Evolutionary conservation across 257 asterid genomes (phyloP).

Genomic region (Primulina tabacum): DNA sequence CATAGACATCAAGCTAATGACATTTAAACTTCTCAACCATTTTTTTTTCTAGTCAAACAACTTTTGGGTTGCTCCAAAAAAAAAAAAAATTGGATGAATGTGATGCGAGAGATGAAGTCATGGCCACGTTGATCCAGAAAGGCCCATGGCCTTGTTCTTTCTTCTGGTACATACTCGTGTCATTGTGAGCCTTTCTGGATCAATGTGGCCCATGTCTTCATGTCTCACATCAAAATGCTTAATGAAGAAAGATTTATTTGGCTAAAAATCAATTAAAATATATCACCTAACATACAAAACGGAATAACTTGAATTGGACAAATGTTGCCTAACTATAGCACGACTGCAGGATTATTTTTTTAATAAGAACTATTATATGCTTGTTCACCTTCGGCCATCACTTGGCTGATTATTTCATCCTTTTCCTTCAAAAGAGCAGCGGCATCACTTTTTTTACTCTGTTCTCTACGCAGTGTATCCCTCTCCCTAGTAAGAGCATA

Average conservation of each 20-base stretch:
- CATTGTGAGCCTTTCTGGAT: too few species aligned
- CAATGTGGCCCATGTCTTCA: too few species aligned
- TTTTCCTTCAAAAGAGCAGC: constrained; percentile 96
- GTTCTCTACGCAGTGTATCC: constrained; percentile 91
- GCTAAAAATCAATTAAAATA: neutral
- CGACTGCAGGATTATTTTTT: neutral
- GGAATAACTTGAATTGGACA: constrained; percentile 5
- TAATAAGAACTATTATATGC: constrained; percentile 1
- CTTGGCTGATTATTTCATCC: constrained; percentile 91
- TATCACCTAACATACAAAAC: constrained; percentile 6
- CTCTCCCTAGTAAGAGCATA: constrained; percentile 86
- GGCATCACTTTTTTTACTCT: constrained; percentile 80
- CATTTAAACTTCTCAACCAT: neutral
- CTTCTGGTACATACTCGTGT: too few species aligned
- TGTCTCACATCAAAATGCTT: constrained; percentile 14
- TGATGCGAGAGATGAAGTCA: too few species aligned
- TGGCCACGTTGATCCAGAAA: too few species aligned
- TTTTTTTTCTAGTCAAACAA: too few species aligned
- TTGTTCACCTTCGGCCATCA: constrained; percentile 87
- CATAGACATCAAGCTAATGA: neutral
- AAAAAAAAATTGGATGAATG: too few species aligned
- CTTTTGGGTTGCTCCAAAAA: neutral
- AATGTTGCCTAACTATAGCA: neutral
- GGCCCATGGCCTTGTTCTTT: too few species aligned
- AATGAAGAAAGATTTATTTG: neutral